These are phyloP conservation scores for Conticribra guillardii DNA, from an alignment of 108 stramenopile genomes.

Conservation along the genomic window DNA sequence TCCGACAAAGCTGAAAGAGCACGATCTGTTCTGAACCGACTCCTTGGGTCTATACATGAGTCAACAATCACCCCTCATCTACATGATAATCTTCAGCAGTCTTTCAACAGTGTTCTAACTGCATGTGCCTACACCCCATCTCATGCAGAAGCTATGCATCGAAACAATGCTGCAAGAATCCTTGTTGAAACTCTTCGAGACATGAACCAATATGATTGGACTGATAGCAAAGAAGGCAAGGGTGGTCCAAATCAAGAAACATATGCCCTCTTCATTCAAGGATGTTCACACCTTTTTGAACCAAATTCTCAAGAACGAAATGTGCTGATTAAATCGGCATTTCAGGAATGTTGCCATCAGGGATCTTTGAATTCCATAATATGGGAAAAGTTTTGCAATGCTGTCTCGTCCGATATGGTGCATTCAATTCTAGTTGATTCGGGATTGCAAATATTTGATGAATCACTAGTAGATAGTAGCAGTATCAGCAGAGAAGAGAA, in stretches of 20 bases:
- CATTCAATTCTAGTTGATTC: not conserved
- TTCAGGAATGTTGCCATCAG: conserved; percentile 33
- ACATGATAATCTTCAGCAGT: conserved; percentile 14
- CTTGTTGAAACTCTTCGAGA: conserved; percentile 38
- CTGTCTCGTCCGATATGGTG: not conserved
- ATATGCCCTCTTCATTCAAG: conserved; percentile 37
- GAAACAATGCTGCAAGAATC: conserved; percentile 34
- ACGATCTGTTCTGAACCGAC: conserved; percentile 19
- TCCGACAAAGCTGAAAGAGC: conserved; percentile 36
- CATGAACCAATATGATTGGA: conserved; percentile 13
- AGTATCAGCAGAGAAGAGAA: too few species aligned
- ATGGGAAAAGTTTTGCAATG: conserved; percentile 41
- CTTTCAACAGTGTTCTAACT: conserved; percentile 34
- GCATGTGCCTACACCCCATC: conserved; percentile 35
- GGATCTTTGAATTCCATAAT: conserved; percentile 33
- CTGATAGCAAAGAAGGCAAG: not conserved
- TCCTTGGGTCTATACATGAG: not conserved
- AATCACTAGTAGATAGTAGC: too few species aligned
- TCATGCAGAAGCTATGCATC: conserved; percentile 24
- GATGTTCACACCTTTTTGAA: conserved; percentile 36
- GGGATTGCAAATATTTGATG: not conserved
- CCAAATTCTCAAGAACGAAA: conserved; percentile 15
- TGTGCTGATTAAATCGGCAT: conserved; percentile 24
- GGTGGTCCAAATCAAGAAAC: conserved; percentile 32
- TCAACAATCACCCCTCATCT: not conserved